Evolutionary conservation across 345 rosid genomes (phyloP).

Genomic region (Eucalyptus decipiens): DNA sequence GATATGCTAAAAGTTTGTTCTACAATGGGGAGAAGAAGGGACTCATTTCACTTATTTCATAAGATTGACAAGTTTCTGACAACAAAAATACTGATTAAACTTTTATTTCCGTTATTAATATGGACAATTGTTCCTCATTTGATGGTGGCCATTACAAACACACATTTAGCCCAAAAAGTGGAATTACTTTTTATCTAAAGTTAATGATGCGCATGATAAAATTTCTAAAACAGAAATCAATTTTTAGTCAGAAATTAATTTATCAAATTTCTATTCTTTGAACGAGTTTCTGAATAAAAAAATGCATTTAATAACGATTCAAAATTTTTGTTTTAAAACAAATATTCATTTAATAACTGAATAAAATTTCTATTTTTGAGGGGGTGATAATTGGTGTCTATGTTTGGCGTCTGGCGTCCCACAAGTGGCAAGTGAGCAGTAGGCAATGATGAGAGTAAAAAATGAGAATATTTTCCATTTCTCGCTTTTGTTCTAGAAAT

Average conservation of each 20-base stretch:
- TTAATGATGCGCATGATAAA: too few species aligned
- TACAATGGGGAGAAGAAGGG: neutral
- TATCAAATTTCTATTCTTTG: rapidly evolving
- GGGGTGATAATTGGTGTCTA: too few species aligned
- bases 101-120: neutral
- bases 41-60: neutral
- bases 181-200: neutral
- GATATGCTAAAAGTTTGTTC: neutral
- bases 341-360: too few species aligned
- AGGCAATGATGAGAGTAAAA: too few species aligned
- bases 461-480: too few species aligned
- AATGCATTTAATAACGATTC: rapidly evolving
- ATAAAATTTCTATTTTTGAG: too few species aligned
- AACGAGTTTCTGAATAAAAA: rapidly evolving
- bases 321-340: too few species aligned
- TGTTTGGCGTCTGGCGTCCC: rapidly evolving
- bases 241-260: too few species aligned
- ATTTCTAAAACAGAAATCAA: too few species aligned
- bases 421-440: rapidly evolving
- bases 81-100: neutral
- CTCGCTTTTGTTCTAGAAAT: too few species aligned
- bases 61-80: neutral
- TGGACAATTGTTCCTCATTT: neutral
- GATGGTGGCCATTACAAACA: neutral
- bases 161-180: neutral